Conservation (phyloP, 495 filamentous ascomycete species). For the Cudoniella acicularis region DNA sequence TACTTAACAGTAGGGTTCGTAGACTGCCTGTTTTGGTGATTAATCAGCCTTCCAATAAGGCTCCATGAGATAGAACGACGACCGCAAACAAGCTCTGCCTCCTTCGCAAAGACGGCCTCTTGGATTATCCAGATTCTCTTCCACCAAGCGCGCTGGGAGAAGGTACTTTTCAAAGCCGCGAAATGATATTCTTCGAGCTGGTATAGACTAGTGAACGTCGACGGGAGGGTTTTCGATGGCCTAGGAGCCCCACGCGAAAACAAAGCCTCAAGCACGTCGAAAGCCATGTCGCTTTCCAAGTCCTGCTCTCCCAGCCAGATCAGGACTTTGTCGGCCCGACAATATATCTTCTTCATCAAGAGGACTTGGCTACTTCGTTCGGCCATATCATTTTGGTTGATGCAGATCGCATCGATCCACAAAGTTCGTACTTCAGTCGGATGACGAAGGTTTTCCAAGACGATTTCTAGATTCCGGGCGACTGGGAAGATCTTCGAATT, state of each 20-base stretch:
- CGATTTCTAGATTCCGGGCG: not conserved
- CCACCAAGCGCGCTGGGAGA: not conserved
- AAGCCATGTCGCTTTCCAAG: not conserved
- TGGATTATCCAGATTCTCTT: not conserved
- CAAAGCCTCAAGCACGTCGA: not conserved
- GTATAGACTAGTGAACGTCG: no score
- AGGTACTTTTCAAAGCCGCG: not conserved
- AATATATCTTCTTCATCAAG: not conserved
- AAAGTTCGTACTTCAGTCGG: not conserved
- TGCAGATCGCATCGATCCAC: constrained; percentile 5
- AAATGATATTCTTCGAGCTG: not conserved
- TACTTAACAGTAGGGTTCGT: not conserved
- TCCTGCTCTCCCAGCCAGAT: not conserved
- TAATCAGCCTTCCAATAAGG: not conserved
- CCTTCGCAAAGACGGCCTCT: not conserved
- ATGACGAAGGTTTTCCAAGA: not conserved
- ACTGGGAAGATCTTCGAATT: not conserved
- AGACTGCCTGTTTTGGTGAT: not conserved
- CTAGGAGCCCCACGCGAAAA: no score
- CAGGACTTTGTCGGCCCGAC: not conserved
- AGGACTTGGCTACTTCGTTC: not conserved
- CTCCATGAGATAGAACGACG: not conserved
- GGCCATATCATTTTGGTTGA: not conserved
- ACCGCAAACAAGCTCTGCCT: not conserved
- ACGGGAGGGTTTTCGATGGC: not conserved